Base-by-base conservation (phyloP, 2,329 filamentous ascomycete genomes). In the Fusarium sp. region DNA sequence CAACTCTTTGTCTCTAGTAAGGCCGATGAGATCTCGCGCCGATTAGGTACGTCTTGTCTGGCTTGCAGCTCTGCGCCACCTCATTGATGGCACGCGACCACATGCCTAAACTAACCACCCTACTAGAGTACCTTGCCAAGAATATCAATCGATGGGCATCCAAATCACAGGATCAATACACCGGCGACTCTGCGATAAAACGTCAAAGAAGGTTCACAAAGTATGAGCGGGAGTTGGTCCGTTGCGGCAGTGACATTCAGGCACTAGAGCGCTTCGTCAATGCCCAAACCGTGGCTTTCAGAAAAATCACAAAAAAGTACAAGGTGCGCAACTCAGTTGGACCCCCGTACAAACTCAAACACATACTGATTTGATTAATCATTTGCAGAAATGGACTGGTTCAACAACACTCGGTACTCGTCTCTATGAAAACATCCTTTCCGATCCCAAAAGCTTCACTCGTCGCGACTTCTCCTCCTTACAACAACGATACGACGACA, bases 251-350 rank as follows among this genome's bases (percentile, higher is more conserved):
- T 64, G 91, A 95, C 63, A 87, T 92, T 50, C 83, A 85, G 50
- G 85, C 85, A 5, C 80, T 95, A 6, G 84, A 86, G 32, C 86
- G 91, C 38, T 96, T 94, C 69, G 85, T 89, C 62, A 83, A 85
- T 57, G 89, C 90, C 3, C 92, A 96, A 72, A 82, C 88, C 9
- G 85, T 89, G 5, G 92, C 90, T 5, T 93, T 96, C 69, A 85
- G 86, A 52, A 96, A 96, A 77, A 88, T 96, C 34, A 79, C 93
- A 31, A 95, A 94, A 74, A 96, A 96, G 73, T 94, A 95, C 77
- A 85, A 82, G 80, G 85, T 70, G 26, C 41, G 28, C 28, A 15
- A 29, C 15, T 44, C 31, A 29, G 5, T 7, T 46, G 34, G 12
- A 35, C 55, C 9, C 34, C 36, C 22, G n/a, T 48, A n/a, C 13